phyloP scores from a whole-genome alignment of 2,329 filamentous ascomycete species.

The Ophiobolus disseminans region DNA sequence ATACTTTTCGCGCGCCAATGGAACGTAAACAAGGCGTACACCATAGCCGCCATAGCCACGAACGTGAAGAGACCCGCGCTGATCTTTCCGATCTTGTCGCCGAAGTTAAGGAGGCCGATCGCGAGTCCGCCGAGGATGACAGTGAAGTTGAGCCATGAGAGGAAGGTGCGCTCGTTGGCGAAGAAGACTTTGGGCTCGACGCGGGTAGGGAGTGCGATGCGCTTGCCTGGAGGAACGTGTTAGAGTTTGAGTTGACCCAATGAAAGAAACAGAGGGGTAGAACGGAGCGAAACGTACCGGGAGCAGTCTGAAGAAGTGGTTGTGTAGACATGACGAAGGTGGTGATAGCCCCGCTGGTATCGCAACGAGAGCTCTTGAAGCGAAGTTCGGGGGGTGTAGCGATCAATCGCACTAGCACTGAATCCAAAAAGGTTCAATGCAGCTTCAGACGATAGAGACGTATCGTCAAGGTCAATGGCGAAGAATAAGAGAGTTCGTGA shows the following conservation, averaged over 20 bases:
- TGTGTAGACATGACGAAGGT: conserved; percentile 82
- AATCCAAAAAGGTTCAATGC: conserved; percentile 4
- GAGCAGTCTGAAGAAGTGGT: conserved; percentile 91
- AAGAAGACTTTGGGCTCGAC: conserved; percentile 99
- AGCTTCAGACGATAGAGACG: conserved; percentile 18
- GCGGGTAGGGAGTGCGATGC: conserved; percentile 95
- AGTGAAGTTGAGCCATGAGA: conserved; percentile 99
- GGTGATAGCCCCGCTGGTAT: conserved; percentile 17
- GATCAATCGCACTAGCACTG: conserved; percentile 16
- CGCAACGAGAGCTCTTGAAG: conserved; percentile 15
- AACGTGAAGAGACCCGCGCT: conserved; percentile 91
- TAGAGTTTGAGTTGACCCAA: conserved; percentile 7
- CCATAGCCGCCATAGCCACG: conserved; percentile 93
- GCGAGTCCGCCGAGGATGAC: conserved; percentile 96
- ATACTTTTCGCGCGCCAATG: conserved; percentile 98
- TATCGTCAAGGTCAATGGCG: neutral
- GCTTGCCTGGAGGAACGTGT: conserved; percentile 74
- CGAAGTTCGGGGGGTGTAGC: conserved; percentile 4
- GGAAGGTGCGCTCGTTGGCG: conserved; percentile 98
- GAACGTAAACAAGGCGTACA: conserved; percentile 93
- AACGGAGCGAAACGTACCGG: conserved; percentile 65
- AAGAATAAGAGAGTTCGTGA: conserved; percentile 7
- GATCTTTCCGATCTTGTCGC: conserved; percentile 92
- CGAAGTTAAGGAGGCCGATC: conserved; percentile 97
- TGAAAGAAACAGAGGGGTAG: neutral